Conservation (phyloP, 2,329 filamentous ascomycete genomes). For the Thielaviopsis populi region DNA sequence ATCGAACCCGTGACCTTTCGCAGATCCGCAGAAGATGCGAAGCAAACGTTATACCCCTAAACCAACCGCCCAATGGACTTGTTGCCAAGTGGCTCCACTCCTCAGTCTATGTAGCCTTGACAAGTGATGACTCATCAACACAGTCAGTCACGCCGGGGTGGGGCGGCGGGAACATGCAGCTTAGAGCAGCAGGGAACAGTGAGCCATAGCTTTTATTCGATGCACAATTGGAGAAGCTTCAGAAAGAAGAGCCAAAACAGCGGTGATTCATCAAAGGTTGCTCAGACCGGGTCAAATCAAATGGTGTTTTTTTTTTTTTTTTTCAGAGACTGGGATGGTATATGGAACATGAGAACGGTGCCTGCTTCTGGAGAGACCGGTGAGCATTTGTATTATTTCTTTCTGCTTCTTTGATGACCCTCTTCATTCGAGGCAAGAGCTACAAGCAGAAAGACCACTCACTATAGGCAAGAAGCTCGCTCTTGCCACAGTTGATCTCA, state of each 20-base stretch:
- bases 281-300: not conserved
- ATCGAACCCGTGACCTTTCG: slow-evolving; percentile 17
- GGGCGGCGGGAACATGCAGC: not conserved
- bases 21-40: slow-evolving; percentile 15
- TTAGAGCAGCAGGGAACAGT: too few species aligned
- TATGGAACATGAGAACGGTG: not conserved
- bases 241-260: not conserved
- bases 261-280: not conserved
- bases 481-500: not conserved
- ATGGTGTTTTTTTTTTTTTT: too few species aligned
- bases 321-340: too few species aligned
- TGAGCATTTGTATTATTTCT: not conserved
- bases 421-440: not conserved
- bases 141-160: not conserved
- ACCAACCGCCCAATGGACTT: slow-evolving; percentile 12
- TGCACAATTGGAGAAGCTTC: not conserved
- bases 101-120: not conserved
- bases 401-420: not conserved
- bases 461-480: not conserved
- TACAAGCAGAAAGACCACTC: not conserved
- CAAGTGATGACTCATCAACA: not conserved
- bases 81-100: not conserved
- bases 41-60: slow-evolving; percentile 17
- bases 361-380: not conserved
- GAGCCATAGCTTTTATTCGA: not conserved